A percentile compares a stretch with the other conserved stretches of the same genome.
Conservation (phyloP, 2,329 filamentous ascomycete genomes). For the Ophiostoma quercus region DNA sequence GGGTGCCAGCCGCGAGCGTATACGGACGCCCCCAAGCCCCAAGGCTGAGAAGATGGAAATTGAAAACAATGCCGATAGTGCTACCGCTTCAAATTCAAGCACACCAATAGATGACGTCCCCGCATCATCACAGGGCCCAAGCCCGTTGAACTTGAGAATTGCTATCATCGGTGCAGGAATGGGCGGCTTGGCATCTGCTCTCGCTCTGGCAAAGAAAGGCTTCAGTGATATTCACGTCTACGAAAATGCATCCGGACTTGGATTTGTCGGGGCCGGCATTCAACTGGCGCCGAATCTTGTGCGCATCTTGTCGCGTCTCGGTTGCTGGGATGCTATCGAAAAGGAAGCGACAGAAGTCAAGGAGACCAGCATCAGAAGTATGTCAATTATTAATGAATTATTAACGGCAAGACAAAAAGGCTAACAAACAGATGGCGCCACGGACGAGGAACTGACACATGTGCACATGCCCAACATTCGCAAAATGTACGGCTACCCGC, state of each 20-base stretch:
- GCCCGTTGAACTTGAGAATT: not conserved
- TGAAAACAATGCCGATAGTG: not conserved
- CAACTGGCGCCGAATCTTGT: not conserved
- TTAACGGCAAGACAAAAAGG: not conserved
- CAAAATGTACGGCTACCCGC: conserved; percentile 63
- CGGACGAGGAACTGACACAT: conserved; percentile 63
- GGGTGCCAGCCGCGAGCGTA: not conserved
- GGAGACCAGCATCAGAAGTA: not conserved
- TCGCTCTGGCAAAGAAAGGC: not conserved
- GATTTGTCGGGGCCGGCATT: not conserved
- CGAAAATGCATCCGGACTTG: not conserved
- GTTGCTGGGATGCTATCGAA: not conserved
- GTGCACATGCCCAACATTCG: conserved; percentile 50
- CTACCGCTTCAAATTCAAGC: not conserved
- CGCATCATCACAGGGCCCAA: not conserved
- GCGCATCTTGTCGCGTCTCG: not conserved
- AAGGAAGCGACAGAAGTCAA: not conserved
- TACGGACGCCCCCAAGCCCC: no score
- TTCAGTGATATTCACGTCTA: not conserved
- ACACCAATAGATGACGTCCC: not conserved
- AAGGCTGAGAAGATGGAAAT: not conserved
- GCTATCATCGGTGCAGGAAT: not conserved
- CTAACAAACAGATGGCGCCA: conserved; percentile 67
- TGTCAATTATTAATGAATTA: no score
- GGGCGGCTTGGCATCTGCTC: not conserved